Evolutionary conservation across 495 filamentous ascomycete species (phyloP).

Genomic region (Usnea hakonensis): DNA sequence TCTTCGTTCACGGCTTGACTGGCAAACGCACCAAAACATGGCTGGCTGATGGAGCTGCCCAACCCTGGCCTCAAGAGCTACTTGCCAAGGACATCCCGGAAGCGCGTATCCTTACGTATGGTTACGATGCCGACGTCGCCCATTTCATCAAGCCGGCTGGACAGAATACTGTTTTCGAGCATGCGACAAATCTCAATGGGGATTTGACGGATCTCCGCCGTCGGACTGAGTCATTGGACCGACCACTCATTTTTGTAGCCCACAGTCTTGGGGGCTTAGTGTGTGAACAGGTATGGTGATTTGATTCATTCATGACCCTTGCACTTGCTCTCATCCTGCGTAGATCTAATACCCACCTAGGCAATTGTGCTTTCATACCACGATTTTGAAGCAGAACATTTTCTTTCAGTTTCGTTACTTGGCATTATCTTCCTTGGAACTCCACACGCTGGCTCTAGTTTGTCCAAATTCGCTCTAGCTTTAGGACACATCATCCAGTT

Average conservation of each 20-base stretch:
- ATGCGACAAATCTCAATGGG: slow-evolving; percentile 25
- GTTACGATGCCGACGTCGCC: slow-evolving; percentile 29
- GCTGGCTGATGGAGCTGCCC: slow-evolving; percentile 18
- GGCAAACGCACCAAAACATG: slow-evolving; percentile 29
- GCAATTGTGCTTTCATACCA: not conserved
- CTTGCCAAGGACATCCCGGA: slow-evolving; percentile 21
- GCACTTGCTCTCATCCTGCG: not conserved
- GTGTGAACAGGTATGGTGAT: slow-evolving; percentile 25
- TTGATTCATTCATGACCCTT: slow-evolving; percentile 7
- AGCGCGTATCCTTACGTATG: slow-evolving; percentile 28
- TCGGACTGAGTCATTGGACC: not conserved
- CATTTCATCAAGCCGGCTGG: slow-evolving; percentile 13
- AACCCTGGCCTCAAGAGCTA: slow-evolving; percentile 26
- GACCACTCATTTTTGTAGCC: slow-evolving; percentile 22
- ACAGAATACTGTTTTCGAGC: slow-evolving; percentile 23
- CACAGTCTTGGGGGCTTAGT: slow-evolving; percentile 32
- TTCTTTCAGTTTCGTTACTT: slow-evolving; percentile 26
- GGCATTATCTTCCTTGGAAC: slow-evolving; percentile 39
- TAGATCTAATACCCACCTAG: not conserved
- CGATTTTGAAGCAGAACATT: slow-evolving; percentile 24
- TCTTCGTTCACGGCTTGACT: slow-evolving; percentile 32
- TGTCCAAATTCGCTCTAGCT: slow-evolving; percentile 29
- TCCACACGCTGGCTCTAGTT: slow-evolving; percentile 32
- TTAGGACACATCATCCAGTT: not conserved
- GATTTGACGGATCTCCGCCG: slow-evolving; percentile 19